These are phyloP conservation scores for Hymenoscyphus occultus DNA, from an alignment of 2,329 filamentous ascomycete genomes.

Conservation along the genomic window DNA sequence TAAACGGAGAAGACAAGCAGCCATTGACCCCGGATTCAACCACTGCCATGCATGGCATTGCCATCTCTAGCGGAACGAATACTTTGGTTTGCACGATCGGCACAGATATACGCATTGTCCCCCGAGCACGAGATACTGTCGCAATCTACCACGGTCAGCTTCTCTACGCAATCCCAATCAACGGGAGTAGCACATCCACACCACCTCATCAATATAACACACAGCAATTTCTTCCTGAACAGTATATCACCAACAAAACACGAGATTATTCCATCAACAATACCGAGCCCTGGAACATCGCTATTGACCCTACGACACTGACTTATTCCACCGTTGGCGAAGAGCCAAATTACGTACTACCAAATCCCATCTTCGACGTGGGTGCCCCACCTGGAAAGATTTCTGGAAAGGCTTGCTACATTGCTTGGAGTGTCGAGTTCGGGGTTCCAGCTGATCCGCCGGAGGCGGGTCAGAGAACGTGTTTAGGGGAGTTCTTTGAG, in stretches of 20 bases:
- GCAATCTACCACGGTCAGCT: constrained; percentile 44
- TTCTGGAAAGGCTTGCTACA: constrained; percentile 40
- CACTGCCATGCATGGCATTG: constrained; percentile 13
- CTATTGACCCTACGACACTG: constrained; percentile 38
- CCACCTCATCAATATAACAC: constrained; percentile 28
- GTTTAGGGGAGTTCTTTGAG: constrained; percentile 37
- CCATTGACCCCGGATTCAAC: neutral
- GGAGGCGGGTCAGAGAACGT: constrained; percentile 35
- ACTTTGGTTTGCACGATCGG: constrained; percentile 21
- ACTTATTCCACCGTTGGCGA: constrained; percentile 32
- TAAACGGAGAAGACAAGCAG: neutral
- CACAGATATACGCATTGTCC: constrained; percentile 25
- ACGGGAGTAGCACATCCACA: constrained; percentile 29
- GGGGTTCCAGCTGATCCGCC: constrained; percentile 40
- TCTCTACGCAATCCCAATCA: constrained; percentile 43
- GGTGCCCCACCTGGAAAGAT: constrained; percentile 39
- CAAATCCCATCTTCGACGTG: constrained; percentile 35
- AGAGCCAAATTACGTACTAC: constrained; percentile 18
- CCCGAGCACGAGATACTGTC: constrained; percentile 38
- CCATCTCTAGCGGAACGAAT: constrained; percentile 15
- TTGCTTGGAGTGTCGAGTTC: constrained; percentile 38
- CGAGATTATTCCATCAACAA: constrained; percentile 40
- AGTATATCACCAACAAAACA: constrained; percentile 24
- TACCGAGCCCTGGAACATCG: constrained; percentile 33
- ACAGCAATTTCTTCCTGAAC: constrained; percentile 30